Percentiles rank a stretch among this genome's conserved stretches.
Conservation (phyloP, 495 filamentous ascomycete genomes). For the Hypoxylon rickii region DNA sequence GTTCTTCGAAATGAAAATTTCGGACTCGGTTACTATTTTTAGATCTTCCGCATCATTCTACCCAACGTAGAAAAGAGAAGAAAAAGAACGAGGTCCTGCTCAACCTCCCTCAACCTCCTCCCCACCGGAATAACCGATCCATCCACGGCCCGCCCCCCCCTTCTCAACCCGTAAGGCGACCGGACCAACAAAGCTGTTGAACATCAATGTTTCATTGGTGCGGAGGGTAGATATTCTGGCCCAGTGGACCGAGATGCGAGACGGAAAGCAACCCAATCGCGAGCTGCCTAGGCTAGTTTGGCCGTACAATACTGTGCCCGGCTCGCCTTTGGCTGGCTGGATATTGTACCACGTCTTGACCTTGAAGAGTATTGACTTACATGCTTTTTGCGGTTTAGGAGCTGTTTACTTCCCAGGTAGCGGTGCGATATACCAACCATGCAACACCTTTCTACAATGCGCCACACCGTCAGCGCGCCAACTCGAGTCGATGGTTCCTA, state of each 20-base stretch:
- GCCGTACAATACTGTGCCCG: not conserved
- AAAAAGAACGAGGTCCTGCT: too few relatives aligned
- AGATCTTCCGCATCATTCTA: slow-evolving; percentile 12
- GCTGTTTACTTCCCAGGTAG: slow-evolving; percentile 34
- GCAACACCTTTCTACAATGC: slow-evolving; percentile 29
- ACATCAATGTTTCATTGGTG: slow-evolving; percentile 15
- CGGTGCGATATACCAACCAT: slow-evolving; percentile 25
- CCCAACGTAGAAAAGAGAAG: slow-evolving; percentile 8
- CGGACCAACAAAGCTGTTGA: slow-evolving; percentile 36
- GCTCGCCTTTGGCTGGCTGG: slow-evolving; percentile 5
- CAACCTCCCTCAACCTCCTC: slow-evolving; percentile 5
- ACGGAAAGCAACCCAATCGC: slow-evolving; percentile 19
- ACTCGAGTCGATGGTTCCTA: slow-evolving; percentile 14
- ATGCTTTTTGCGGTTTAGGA: slow-evolving; percentile 32
- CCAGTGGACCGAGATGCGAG: slow-evolving; percentile 25
- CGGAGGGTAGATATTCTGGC: slow-evolving; percentile 9
- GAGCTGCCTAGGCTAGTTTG: slow-evolving; percentile 27
- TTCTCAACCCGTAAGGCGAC: slow-evolving; percentile 14
- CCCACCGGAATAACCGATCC: slow-evolving; percentile 5
- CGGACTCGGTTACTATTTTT: slow-evolving; percentile 7
- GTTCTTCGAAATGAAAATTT: slow-evolving; percentile 1
- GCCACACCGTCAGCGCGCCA: slow-evolving; percentile 6
- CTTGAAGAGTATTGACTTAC: slow-evolving; percentile 25
- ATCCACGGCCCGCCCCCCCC: slow-evolving; percentile 9
- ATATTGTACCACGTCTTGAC: not conserved